phyloP scores from a whole-genome alignment of 495 filamentous ascomycete genomes.

The Aspergillus homomorphus region DNA sequence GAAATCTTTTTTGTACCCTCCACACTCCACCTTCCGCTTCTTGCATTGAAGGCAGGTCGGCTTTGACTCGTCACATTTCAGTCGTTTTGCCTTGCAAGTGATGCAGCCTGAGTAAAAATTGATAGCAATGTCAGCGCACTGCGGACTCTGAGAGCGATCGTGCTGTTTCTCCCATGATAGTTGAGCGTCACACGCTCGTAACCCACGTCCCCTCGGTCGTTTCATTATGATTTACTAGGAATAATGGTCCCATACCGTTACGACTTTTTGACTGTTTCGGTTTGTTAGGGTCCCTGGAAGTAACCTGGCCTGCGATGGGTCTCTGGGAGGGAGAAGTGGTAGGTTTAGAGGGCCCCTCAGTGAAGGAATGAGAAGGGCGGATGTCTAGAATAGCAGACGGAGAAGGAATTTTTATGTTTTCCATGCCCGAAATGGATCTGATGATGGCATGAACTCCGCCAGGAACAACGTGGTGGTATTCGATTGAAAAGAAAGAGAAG shows the following conservation, averaged over 20 bases:
- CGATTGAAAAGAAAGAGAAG: neutral
- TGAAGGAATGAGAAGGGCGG: constrained; percentile 29
- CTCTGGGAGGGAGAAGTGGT: constrained; percentile 31
- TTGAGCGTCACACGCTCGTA: neutral
- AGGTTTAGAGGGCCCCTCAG: constrained; percentile 31
- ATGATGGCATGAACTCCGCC: constrained; percentile 7
- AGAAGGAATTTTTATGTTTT: constrained; percentile 61
- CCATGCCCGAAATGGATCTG: constrained; percentile 43
- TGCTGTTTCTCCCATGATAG: constrained; percentile 2
- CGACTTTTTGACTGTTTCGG: constrained; percentile 81
- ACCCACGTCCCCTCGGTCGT: neutral
- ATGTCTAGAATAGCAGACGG: constrained; percentile 58
- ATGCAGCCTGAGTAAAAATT: constrained; percentile 58
- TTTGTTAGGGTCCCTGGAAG: constrained; percentile 40
- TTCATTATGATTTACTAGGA: constrained; percentile 9
- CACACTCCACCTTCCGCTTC: constrained; percentile 66
- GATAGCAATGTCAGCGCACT: constrained; percentile 36
- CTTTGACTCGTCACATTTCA: constrained; percentile 81
- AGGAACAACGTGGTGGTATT: neutral
- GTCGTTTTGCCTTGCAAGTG: constrained; percentile 76
- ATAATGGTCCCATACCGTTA: constrained; percentile 59
- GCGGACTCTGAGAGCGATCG: constrained; percentile 13
- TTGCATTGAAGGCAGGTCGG: constrained; percentile 72
- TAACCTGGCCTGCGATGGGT: constrained; percentile 27
- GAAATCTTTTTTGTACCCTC: constrained; percentile 80